A percentile compares a stretch with the other conserved stretches of the same genome.
These are phyloP conservation scores for Antrodiella citrinella DNA, from an alignment of 768 basidiomycete species.

Conservation along the genomic window DNA sequence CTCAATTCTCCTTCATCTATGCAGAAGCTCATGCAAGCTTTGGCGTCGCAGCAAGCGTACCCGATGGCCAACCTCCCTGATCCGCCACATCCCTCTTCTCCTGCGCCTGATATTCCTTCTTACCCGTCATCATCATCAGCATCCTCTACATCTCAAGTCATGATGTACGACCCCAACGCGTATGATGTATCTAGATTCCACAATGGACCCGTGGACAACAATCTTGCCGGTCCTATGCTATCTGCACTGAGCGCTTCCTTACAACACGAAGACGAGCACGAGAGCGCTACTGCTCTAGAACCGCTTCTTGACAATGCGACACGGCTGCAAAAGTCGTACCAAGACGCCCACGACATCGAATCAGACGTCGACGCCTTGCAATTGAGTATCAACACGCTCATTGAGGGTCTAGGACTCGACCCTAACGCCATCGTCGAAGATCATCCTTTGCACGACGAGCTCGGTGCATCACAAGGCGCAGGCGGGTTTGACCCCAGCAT, in stretches of 20 bases:
- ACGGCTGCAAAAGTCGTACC: constrained; percentile 49
- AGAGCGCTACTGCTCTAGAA: constrained; percentile 16
- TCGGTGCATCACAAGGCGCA: background rate
- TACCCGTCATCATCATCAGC: constrained; percentile 2
- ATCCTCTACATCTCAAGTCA: constrained; percentile 6
- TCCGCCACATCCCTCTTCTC: constrained; percentile 2
- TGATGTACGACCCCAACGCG: constrained; percentile 7
- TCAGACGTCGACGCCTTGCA: constrained; percentile 67
- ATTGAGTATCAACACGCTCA: constrained; percentile 59
- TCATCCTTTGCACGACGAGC: background rate
- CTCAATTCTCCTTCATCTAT: constrained; percentile 44
- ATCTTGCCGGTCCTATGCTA: background rate
- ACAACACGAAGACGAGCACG: constrained; percentile 17
- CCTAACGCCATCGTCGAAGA: constrained; percentile 25
- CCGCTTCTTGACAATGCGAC: constrained; percentile 29
- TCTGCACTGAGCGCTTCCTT: constrained; percentile 15
- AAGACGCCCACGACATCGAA: constrained; percentile 54
- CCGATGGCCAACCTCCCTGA: background rate
- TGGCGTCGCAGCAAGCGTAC: constrained; percentile 12
- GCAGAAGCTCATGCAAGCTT: constrained; percentile 38
- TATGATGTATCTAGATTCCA: constrained; percentile 12
- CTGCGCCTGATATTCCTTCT: background rate
- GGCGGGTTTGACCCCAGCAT: background rate
- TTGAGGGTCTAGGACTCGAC: constrained; percentile 64
- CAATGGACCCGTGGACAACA: constrained; percentile 11